Percentiles rank a stretch among this genome's conserved stretches.
Conservation (phyloP, 1,284 basidiomycete species). For the Pisolithus thermaeus region DNA sequence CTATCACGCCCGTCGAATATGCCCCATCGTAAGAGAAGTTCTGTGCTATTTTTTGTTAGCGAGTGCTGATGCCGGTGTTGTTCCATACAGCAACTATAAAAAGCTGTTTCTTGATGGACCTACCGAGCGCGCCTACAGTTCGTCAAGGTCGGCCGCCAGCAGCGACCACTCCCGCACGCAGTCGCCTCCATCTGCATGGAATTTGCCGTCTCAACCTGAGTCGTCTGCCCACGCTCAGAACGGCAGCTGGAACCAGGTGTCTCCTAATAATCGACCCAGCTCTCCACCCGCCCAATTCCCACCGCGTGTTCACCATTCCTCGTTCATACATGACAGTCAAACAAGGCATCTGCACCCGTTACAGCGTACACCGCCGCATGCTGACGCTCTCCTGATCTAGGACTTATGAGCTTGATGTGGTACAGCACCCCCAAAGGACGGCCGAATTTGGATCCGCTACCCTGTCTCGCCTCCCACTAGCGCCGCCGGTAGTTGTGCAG, state of each 20-base stretch:
- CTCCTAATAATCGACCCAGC: conserved; percentile 25
- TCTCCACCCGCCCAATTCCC: conserved; percentile 30
- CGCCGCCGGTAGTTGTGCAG: conserved; percentile 75
- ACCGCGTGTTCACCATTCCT: conserved; percentile 48
- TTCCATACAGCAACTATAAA: conserved; percentile 25
- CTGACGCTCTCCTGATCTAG: conserved; percentile 34
- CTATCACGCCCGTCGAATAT: conserved; percentile 31
- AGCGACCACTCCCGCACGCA: conserved; percentile 32
- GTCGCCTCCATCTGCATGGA: conserved; percentile 30
- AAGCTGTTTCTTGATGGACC: conserved; percentile 28
- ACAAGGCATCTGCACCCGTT: conserved; percentile 36
- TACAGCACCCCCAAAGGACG: conserved; percentile 74
- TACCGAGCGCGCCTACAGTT: conserved; percentile 25
- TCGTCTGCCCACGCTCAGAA: conserved; percentile 20
- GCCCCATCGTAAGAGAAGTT: conserved; percentile 23
- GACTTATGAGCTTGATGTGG: conserved; percentile 68
- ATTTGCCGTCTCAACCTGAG: conserved; percentile 23
- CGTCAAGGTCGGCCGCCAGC: conserved; percentile 26
- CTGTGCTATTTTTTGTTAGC: conserved; percentile 4
- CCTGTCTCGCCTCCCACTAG: conserved; percentile 75
- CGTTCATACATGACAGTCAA: conserved; percentile 46
- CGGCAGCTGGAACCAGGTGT: conserved; percentile 22
- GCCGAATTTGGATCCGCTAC: conserved; percentile 73
- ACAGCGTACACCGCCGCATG: conserved; percentile 7
- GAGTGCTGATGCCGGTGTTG: conserved; percentile 12